A percentile compares a stretch with the other conserved stretches of the same genome.
Conservation (phyloP, 768 basidiomycete genomes). For the Ramaria sp. region DNA sequence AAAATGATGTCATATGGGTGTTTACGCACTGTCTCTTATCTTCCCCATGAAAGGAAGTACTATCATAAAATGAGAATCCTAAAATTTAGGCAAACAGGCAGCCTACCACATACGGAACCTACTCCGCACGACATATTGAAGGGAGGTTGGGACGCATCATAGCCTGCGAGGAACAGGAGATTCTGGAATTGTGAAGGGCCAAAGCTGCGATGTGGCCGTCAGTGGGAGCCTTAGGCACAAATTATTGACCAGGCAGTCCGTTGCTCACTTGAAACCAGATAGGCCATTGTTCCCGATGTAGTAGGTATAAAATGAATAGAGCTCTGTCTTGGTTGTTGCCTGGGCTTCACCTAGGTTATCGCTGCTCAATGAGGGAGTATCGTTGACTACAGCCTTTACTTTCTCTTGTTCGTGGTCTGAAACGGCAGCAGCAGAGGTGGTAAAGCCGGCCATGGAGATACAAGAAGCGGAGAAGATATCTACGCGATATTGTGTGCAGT, state of each 20-base stretch:
- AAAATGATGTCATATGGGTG: background rate
- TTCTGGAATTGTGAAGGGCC: slow-evolving; percentile 72
- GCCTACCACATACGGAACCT: slow-evolving; percentile 32
- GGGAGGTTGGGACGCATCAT: slow-evolving; percentile 50
- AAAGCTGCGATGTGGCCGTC: slow-evolving; percentile 35
- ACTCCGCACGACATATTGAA: slow-evolving; percentile 40
- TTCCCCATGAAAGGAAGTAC: slow-evolving; percentile 57
- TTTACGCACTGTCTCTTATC: slow-evolving; percentile 44
- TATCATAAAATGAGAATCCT: background rate
- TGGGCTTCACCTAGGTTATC: slow-evolving; percentile 7
- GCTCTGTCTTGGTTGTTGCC: slow-evolving; percentile 17
- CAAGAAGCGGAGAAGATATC: background rate
- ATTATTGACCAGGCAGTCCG: slow-evolving; percentile 12
- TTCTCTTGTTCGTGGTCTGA: background rate
- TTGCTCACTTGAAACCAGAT: slow-evolving; percentile 27
- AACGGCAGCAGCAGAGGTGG: background rate
- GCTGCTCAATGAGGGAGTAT: background rate
- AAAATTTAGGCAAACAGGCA: background rate
- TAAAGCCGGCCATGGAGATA: background rate
- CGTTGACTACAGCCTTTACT: background rate
- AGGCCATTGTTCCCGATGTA: slow-evolving; percentile 61
- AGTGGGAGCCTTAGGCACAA: background rate
- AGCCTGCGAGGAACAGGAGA: slow-evolving; percentile 60
- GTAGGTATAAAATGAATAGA: slow-evolving; percentile 53
- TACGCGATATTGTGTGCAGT: too few relatives aligned